Conservation (phyloP, 441 rosid species). For the Brassica hybrid region DNA sequence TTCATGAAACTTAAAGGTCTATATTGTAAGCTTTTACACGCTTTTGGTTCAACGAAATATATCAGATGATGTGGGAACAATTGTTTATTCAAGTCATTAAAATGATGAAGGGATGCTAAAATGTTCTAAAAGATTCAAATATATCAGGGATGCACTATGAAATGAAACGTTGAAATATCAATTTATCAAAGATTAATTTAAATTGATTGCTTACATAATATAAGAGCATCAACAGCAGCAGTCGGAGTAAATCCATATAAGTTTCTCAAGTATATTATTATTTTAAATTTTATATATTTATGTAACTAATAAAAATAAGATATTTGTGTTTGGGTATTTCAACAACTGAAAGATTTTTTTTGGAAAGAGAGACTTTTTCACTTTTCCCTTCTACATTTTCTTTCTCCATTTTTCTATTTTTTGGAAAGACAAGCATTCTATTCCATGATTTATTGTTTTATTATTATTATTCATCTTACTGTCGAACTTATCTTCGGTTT, state of each 20-base stretch:
- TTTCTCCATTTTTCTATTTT: background rate
- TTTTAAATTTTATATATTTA: background rate
- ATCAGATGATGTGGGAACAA: background rate
- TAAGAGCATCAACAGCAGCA: background rate
- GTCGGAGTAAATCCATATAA: background rate
- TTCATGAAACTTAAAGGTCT: background rate
- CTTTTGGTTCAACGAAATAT: background rate
- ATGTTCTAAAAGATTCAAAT: background rate
- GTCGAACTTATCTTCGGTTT: too few species aligned
- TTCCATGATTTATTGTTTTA: too few species aligned
- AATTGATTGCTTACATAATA: background rate
- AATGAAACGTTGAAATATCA: background rate
- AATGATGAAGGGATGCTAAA: background rate
- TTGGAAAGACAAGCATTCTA: too few species aligned
- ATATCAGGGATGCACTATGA: background rate
- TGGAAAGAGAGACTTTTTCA: background rate
- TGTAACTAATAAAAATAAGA: background rate
- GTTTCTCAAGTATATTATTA: background rate
- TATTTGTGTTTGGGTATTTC: background rate
- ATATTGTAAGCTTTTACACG: slow-evolving; percentile 20
- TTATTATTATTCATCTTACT: too few species aligned
- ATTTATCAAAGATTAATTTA: background rate
- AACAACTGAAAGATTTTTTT: background rate
- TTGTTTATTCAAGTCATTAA: background rate
- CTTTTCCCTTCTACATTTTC: background rate